Evolutionary conservation across 768 basidiomycete species (phyloP).

Genomic region (Lyophyllum decastes): DNA sequence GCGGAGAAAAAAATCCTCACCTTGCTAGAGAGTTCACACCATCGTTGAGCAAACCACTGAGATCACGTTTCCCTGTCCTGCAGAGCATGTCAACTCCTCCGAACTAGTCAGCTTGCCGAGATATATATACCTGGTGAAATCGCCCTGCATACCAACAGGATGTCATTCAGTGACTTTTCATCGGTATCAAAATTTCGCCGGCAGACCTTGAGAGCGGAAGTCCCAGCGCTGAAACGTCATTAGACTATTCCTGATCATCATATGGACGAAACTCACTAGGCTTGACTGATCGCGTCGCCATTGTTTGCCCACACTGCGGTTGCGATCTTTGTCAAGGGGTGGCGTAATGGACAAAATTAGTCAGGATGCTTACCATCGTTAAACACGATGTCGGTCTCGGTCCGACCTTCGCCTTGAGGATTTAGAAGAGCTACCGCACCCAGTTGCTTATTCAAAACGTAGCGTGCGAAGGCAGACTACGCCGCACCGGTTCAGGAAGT

Average conservation of each 20-base stretch:
- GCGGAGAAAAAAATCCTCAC: constrained; percentile 27
- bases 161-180: not conserved
- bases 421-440: constrained; percentile 70
- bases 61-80: constrained; percentile 94
- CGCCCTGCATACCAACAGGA: constrained; percentile 50
- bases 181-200: constrained; percentile 7
- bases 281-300: constrained; percentile 90
- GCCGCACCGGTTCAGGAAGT: not conserved
- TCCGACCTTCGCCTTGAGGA: constrained; percentile 50
- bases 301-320: constrained; percentile 93
- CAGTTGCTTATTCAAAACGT: constrained; percentile 75
- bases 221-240: constrained; percentile 72
- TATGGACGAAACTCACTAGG: constrained; percentile 58
- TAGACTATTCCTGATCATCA: not conserved
- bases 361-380: constrained; percentile 63
- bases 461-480: constrained; percentile 89
- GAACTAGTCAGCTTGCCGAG: not conserved
- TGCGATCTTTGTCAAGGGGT: not conserved
- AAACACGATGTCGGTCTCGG: constrained; percentile 72
- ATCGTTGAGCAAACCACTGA: constrained; percentile 90
- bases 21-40: constrained; percentile 93
- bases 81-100: constrained; percentile 3
- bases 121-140: constrained; percentile 76
- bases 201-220: constrained; percentile 89
- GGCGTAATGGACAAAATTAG: not conserved